Conservation (phyloP, 2,329 filamentous ascomycete species). For the Colletotrichum aenigma region DNA sequence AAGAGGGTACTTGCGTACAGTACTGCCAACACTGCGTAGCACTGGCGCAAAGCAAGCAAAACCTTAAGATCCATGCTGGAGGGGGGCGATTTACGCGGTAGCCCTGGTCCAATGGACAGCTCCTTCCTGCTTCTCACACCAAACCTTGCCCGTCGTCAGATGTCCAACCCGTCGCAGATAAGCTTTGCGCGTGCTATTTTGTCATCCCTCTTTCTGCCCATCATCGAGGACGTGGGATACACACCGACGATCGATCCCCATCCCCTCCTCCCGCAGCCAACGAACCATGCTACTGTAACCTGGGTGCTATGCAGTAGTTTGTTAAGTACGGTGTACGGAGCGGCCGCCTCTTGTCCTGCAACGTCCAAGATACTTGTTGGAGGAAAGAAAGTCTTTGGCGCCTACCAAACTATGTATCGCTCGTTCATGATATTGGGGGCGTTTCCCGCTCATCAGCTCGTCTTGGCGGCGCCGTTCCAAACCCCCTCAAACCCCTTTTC, state of each 20-base stretch:
- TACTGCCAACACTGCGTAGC: not conserved
- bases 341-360: not conserved
- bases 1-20: not conserved
- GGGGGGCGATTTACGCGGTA: not conserved
- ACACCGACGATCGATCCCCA: not conserved
- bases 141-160: not conserved
- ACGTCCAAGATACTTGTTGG: not conserved
- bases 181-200: not conserved
- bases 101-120: not conserved
- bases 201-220: not conserved
- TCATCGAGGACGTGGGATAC: not conserved
- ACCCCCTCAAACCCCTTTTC: not conserved
- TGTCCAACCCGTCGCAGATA: constrained; percentile 4
- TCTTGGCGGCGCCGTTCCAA: not conserved
- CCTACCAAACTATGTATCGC: not conserved
- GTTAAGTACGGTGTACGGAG: not conserved
- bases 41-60: not conserved
- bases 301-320: too few relatives aligned
- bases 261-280: not conserved
- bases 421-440: not conserved
- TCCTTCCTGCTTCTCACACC: not conserved
- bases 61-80: not conserved
- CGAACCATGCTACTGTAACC: not conserved
- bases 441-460: not conserved
- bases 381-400: not conserved